Evolutionary conservation across 805 yeast species (phyloP).

Genomic region (Suhomyces faveliae): DNA sequence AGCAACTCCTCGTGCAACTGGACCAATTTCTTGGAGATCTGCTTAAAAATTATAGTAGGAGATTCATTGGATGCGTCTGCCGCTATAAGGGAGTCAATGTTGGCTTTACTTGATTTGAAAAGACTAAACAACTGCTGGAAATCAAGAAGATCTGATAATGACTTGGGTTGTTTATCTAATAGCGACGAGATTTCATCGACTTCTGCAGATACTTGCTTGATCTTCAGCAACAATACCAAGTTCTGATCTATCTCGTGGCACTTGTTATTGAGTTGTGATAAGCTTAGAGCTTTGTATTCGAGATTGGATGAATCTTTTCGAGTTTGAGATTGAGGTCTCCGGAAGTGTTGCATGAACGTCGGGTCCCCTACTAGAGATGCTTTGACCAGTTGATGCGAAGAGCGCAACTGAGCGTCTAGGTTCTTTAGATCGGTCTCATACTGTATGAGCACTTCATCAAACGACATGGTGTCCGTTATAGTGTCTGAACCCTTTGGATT

Average conservation of each 20-base stretch:
- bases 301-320: background rate
- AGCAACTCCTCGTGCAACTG: conserved; percentile 6
- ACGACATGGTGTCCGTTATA: conserved; percentile 3
- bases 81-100: background rate
- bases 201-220: background rate
- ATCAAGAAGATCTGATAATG: conserved; percentile 12
- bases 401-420: background rate
- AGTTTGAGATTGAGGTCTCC: background rate
- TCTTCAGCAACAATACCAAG: background rate
- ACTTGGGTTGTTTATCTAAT: conserved; percentile 8
- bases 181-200: conserved; percentile 6
- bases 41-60: conserved; percentile 4
- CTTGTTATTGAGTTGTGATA: conserved; percentile 10
- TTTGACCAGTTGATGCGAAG: background rate
- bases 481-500: background rate
- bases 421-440: conserved; percentile 1
- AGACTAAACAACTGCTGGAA: conserved; percentile 12
- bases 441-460: conserved; percentile 1
- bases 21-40: conserved; percentile 6
- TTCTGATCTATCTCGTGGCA: conserved; percentile 4
- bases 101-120: conserved; percentile 5
- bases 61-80: background rate
- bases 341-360: conserved; percentile 4
- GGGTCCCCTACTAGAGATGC: conserved; percentile 3
- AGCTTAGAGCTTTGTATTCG: conserved; percentile 1